Evolutionary conservation across 108 stramenopile species (phyloP), one percentile per base, ranked within the genome.

Genomic region (Mayamaea pseudoterrestris): DNA sequence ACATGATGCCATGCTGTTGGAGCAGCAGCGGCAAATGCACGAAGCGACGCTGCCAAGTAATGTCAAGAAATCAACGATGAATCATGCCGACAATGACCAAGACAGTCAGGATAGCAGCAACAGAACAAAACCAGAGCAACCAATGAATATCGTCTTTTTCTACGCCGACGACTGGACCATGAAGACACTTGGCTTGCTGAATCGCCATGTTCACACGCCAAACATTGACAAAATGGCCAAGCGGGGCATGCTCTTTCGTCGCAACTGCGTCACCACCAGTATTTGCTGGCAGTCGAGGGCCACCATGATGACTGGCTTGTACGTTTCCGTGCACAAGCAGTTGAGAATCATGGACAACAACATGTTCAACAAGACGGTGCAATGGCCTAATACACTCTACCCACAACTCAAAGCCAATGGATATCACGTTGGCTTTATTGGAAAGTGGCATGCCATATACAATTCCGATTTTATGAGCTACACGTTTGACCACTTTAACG

Each of bases 201-300:
- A 71, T 41, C 36, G 37, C 0, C 26, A 51, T 22, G 65, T 71
- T n/a, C 28, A 66, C 1, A 71, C 70, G 2, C 87, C 87, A 2
- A 56, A 65, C 36, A 66, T 89, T 22, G 80, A 83, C 47, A 49
- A 47, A n/a, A 58, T 89, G 51, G 82, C 87, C n/a, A 48, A 62
- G 14, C 42, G 78, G 3, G 87, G 87, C 16, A 61, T 89, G 9
- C 48, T 77, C 22, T 89, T 89, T 35, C 58, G 68, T 2, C 74
- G 78, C 49, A 83, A 89, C 42, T 79, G 78, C 50, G 87, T 89
- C 26, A 89, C 87, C 34, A 89, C 87, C 8, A 63, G 66, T 35
- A 65, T 89, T 8, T 89, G 87, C 40, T 82, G 79, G 87, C 71
- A 81, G 2, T 70, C 67, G 12, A 42, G 87, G 5, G 81, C 76